Evolutionary conservation across 257 asterid species (phyloP), one percentile per base, ranked within the genome.

Genomic region (Coffea eugenioides): DNA sequence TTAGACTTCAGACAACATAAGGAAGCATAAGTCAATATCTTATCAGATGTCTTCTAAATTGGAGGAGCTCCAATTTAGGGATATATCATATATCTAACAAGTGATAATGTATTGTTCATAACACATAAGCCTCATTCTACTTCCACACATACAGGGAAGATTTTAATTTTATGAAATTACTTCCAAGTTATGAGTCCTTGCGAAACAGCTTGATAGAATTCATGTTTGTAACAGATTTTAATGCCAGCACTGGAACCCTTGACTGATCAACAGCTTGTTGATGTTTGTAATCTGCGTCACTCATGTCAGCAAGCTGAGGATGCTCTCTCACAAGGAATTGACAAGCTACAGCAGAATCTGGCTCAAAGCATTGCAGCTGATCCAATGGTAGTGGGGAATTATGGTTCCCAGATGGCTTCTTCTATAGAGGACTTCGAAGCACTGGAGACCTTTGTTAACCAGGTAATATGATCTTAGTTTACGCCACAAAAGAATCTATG

Each of bases 291-390:
- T 39, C 82, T 96, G 43, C 89, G 82, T 66, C 97, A 90, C 66
- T 94, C 91, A 45, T 93, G 99, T 80, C 89, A 88, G 78, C 99
- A 95, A 83, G 99, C 99, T 0, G 99, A 95, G 85, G 98, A 93
- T 75, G 99, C 98, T 36, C 88, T 95, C n/a, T 68, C 92, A 43
- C 97, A 92, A 45, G 99, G 99, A 49, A 92, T 93, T 89, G 97
- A 95, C 5, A 93, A 92, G 88, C 96, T 95, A 48, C 98, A 92
- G 79, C 97, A 95, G 80, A 88, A 90, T 21, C 90, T 95, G 46
- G 90, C 90, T 0, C 98, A 92, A 71, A 88, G 94, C 92, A 74
- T 95, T 78, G 77, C 87, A 7, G 80, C 86, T 78, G 88, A 90
- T 69, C 85, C 86, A 27, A 77, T 81, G 0, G 97, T 89, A 69